Base-by-base conservation (phyloP, 139 green algal genomes). In the Chlamydomonas sp. region DNA sequence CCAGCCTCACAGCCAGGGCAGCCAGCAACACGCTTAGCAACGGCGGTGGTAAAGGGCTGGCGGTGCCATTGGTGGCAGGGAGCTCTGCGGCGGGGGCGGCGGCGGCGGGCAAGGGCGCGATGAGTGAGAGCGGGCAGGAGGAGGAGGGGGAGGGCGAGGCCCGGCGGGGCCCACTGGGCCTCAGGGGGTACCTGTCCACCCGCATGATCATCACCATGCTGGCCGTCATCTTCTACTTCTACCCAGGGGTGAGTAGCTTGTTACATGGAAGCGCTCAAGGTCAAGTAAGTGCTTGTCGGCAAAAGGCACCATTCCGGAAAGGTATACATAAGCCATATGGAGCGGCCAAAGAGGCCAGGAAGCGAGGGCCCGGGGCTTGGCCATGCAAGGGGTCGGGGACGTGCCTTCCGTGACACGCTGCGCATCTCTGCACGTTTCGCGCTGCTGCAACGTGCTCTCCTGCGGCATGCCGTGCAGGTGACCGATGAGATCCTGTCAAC, bases 211-310 rank as follows among this genome's bases (percentile, higher is more conserved):
- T 88, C 7, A 88, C 83, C 0, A 4, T 57, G 62, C n/a, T 88
- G 63, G 14, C 12, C 0, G 49, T 60, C 16, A 60, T 88, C 31
- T 88, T 88, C 49, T 88, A 88, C 74, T 88, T 88, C 63, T 88
- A 88, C 63, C 82, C 82, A 18, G 57, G 31, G 71, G 82, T 85
- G 67, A 80, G 77, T 6, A 49, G 69, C 15, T 8, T 18, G 8
- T n/a, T 12, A 31, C 5, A 16, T 0, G 69, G 1, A 8, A 8
- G 69, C 14, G 69, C 5, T n/a, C 14, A 16, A 16, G 14, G 69
- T 76, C 5, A 49, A 76, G 69, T 49, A 49, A 49, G 31, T 49
- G 0, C 31, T 49, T 49, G 31, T 49, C 31, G 31, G 31, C 31
- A 49, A 49, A 49, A 49, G 31, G 31, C 31, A 49, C 31, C 31